Evolutionary conservation across 441 rosid genomes (phyloP).

Genomic region (Mallotus repandus): DNA sequence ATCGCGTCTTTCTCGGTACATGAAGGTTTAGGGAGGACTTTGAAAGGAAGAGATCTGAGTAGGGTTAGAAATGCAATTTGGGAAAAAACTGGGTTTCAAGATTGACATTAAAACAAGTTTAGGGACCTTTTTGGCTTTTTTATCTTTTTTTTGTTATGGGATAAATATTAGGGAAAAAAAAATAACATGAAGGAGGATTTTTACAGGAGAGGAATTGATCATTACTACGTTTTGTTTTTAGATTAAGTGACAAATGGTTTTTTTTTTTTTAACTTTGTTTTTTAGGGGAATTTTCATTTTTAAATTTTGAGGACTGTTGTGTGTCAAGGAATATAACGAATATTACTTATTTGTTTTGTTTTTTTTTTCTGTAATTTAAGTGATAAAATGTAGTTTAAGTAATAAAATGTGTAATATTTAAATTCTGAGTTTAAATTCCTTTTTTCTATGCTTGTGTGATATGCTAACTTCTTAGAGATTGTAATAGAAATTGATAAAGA

Average conservation of each 20-base stretch:
- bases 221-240: background rate
- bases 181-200: background rate
- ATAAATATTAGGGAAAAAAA: slow-evolving; percentile 24
- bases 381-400: too few relatives aligned
- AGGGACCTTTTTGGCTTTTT: background rate
- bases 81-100: slow-evolving; percentile 85
- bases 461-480: slow-evolving; percentile 20
- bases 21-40: slow-evolving; percentile 76
- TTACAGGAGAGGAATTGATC: background rate
- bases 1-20: slow-evolving; percentile 56
- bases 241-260: background rate
- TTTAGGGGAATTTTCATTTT: slow-evolving; percentile 16
- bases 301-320: slow-evolving; percentile 26
- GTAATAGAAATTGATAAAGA: slow-evolving; percentile 23
- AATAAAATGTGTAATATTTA: too few relatives aligned
- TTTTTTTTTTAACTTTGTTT: slow-evolving; percentile 1
- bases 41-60: slow-evolving; percentile 77
- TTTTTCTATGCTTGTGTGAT: slow-evolving; percentile 11
- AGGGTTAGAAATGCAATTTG: slow-evolving; percentile 80
- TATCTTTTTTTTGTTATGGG: slow-evolving; percentile 3
- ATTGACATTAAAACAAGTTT: slow-evolving; percentile 27
- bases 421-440: too few relatives aligned
- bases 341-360: too few relatives aligned
- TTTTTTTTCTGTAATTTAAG: too few relatives aligned
- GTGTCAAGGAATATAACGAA: slow-evolving; percentile 15